phyloP scores from a whole-genome alignment of 2,329 filamentous ascomycete genomes.

The Neophaeococcomyces aloes region DNA sequence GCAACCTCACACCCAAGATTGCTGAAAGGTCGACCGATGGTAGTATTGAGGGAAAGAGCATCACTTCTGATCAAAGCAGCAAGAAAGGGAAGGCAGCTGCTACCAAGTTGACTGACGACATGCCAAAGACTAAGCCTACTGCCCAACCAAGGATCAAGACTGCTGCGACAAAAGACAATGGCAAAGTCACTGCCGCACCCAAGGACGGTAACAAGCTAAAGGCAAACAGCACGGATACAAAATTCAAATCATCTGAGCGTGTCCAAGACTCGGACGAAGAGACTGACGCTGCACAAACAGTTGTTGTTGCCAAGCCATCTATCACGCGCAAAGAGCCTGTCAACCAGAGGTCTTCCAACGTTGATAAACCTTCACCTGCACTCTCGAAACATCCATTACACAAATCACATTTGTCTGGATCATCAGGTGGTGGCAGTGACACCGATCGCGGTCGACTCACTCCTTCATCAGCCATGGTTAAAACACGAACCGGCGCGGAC shows the following conservation, averaged over 20 bases:
- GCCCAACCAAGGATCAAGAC: conserved; percentile 6
- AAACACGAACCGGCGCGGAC: conserved; percentile 11
- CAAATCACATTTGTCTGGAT: conserved; percentile 16
- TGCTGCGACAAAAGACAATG: neutral
- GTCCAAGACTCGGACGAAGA: conserved; percentile 44
- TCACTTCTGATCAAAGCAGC: neutral
- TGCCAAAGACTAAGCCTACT: conserved; percentile 13
- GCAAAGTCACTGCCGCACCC: neutral
- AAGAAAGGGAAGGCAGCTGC: conserved; percentile 4
- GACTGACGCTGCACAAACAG: conserved; percentile 26
- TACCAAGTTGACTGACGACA: conserved; percentile 4
- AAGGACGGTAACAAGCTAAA: neutral
- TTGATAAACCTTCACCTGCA: conserved; percentile 9
- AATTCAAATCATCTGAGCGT: conserved; percentile 45
- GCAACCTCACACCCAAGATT: conserved; percentile 6
- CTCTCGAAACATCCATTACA: conserved; percentile 12
- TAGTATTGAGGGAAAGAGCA: conserved; percentile 8
- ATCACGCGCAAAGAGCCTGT: conserved; percentile 8
- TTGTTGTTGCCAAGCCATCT: neutral
- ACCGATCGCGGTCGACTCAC: conserved; percentile 11
- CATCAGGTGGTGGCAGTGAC: conserved; percentile 13
- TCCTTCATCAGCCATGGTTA: conserved; percentile 9
- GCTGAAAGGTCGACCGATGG: conserved; percentile 5
- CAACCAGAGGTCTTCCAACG: conserved; percentile 10
- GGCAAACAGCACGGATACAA: conserved; percentile 25